These are phyloP conservation scores for Nannizzia gypsea DNA, from an alignment of 2,329 filamentous ascomycete species.

Conservation along the genomic window DNA sequence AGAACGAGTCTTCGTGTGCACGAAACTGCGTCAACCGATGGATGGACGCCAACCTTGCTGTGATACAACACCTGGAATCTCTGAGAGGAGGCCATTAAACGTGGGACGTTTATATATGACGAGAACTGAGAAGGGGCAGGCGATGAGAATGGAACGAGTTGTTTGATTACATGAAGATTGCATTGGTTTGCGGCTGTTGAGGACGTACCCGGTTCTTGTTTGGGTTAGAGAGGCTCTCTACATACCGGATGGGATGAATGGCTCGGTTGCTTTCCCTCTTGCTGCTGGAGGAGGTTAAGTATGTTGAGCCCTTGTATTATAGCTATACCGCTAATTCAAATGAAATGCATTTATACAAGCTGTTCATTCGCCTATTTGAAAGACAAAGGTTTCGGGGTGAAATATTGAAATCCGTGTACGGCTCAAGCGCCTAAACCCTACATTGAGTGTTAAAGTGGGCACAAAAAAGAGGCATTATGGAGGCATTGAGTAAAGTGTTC, in stretches of 20 bases:
- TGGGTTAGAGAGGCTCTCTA: not conserved
- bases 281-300: not conserved
- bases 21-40: slow-evolving; percentile 90
- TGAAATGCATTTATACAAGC: not conserved
- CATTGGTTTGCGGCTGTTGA: not conserved
- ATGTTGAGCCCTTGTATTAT: not conserved
- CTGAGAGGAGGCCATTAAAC: slow-evolving; percentile 32
- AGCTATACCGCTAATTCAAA: not conserved
- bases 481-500: no score
- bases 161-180: not conserved
- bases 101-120: not conserved
- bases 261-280: not conserved
- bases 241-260: not conserved
- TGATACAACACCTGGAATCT: slow-evolving; percentile 72
- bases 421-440: no score
- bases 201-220: not conserved
- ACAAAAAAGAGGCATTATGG: no score
- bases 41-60: slow-evolving; percentile 73
- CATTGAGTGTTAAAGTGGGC: no score
- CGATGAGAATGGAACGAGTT: not conserved
- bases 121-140: not conserved
- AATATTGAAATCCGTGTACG: no score
- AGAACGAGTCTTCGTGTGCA: slow-evolving; percentile 68
- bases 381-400: not conserved
- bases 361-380: not conserved